Evolutionary conservation across 805 yeast genomes (phyloP), one percentile per base, ranked within the genome.

Genomic region (Naumovozyma baii): DNA sequence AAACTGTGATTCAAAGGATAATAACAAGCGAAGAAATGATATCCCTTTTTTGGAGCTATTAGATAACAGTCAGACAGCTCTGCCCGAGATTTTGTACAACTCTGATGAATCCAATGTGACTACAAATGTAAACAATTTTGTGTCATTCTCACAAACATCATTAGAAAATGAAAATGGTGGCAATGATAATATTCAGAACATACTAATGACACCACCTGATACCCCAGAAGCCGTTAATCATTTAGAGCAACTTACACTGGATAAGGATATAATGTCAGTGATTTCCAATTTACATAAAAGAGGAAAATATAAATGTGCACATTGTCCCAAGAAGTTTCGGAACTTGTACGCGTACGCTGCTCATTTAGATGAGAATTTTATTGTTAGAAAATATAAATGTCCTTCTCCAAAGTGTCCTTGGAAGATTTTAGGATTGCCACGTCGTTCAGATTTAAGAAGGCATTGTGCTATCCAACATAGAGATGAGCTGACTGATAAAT

Each of bases 401-500:
- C 73, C 72, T 1, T 62, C 67, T 38, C 47, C 52, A 15, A 58
- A 62, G 15, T 73, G 78, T 48, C 70, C 72, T 2, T 73, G 75
- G 70, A 64, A 66, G 28, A 58, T 70, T 3, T 50, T 73, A 13
- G 78, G 78, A 0, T 51, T 73, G 19, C 71, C 73, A 9, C 63
- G 75, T 31, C 52, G 67, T 26, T 69, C 71, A 2, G 78, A 73
- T 46, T 60, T 73, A 26, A 61, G 67, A 44, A 61, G 79, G 45
- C 78, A 73, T 43, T 68, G 73, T 49, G 63, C 69, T 3, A 63
- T 70, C 20, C 73, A 72, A 39, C 78, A 73, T 48, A 57, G 52
- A 33, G 47, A 50, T 28, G 58, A 59, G 38, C 42, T 61, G 20
- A 52, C 57, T 5, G 46, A 38, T 5, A 52, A 51, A 25, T 42